A percentile compares a stretch with the other conserved stretches of the same genome.
Evolutionary conservation across 2,329 filamentous ascomycete species (phyloP).

Genomic region (Colletotrichum scovillei): DNA sequence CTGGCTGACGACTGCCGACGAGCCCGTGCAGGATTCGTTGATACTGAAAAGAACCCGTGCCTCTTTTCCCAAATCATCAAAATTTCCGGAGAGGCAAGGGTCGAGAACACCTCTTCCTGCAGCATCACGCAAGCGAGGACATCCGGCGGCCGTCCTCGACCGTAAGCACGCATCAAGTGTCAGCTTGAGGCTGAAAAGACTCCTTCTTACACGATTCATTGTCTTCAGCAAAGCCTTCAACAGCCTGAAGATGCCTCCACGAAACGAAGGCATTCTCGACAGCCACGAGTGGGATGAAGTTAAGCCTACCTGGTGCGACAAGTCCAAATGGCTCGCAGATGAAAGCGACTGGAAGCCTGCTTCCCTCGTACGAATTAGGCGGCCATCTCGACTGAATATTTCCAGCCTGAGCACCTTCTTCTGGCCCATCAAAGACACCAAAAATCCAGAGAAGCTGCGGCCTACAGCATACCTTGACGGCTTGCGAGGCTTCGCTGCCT

Average conservation of each 20-base stretch:
- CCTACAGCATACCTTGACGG: slow-evolving; percentile 61
- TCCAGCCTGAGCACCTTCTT: slow-evolving; percentile 17
- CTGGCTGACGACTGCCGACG: background rate
- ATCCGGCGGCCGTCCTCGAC: background rate
- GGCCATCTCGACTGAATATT: slow-evolving; percentile 16
- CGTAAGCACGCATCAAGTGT: slow-evolving; percentile 10
- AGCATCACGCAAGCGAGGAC: background rate
- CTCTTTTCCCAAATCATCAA: slow-evolving; percentile 11
- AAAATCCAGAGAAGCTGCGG: slow-evolving; percentile 41
- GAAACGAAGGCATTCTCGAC: slow-evolving; percentile 46
- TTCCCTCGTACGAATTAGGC: slow-evolving; percentile 30
- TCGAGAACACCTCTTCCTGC: background rate
- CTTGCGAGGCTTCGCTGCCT: slow-evolving; percentile 58
- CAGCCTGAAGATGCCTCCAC: slow-evolving; percentile 43
- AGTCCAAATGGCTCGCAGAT: slow-evolving; percentile 36
- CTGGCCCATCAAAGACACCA: slow-evolving; percentile 34
- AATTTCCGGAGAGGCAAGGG: background rate
- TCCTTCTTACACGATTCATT: background rate
- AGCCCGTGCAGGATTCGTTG: background rate
- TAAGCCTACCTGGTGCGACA: slow-evolving; percentile 39
- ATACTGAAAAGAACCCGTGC: slow-evolving; percentile 17
- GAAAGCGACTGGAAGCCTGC: slow-evolving; percentile 44
- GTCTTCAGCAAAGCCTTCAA: background rate
- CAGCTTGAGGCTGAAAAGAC: background rate
- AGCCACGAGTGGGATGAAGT: slow-evolving; percentile 48